A percentile compares a stretch with the other conserved stretches of the same genome.
These are phyloP conservation scores for Serendipita sp. DNA, from an alignment of 1,284 basidiomycete genomes.

Conservation along the genomic window DNA sequence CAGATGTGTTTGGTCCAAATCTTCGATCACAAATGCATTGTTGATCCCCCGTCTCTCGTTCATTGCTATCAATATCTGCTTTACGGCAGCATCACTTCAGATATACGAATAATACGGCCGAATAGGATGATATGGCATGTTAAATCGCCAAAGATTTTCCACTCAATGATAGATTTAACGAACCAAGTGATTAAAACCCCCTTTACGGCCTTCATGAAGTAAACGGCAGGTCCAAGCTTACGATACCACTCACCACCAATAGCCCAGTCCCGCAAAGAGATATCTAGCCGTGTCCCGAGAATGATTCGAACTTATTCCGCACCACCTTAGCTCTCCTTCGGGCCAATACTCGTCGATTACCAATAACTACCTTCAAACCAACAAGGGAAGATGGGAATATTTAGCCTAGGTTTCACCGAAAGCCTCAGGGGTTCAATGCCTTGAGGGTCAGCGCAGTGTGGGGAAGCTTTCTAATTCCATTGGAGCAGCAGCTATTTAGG, in stretches of 20 bases:
- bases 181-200: slow-evolving; percentile 65
- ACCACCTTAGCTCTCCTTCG: neutral
- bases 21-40: slow-evolving; percentile 63
- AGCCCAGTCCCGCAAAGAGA: neutral
- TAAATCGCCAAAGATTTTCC: neutral
- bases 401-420: neutral
- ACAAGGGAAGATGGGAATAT: neutral
- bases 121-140: neutral
- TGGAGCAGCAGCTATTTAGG: neutral
- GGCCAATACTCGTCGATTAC: neutral
- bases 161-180: slow-evolving; percentile 14
- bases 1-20: slow-evolving; percentile 73
- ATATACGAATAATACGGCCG: neutral
- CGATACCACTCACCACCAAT: neutral
- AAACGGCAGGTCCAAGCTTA: neutral
- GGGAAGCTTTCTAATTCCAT: neutral
- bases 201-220: slow-evolving; percentile 47
- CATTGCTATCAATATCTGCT: slow-evolving; percentile 73
- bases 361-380: neutral
- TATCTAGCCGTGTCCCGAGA: neutral
- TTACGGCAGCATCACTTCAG: slow-evolving; percentile 74
- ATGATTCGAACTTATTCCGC: neutral
- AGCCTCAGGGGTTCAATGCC: neutral
- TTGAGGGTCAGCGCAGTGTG: neutral
- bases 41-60: slow-evolving; percentile 50